A percentile compares a stretch with the other conserved stretches of the same genome.
Evolutionary conservation across 1,284 basidiomycete genomes (phyloP).

Genomic region (Naganishia cerealis): DNA sequence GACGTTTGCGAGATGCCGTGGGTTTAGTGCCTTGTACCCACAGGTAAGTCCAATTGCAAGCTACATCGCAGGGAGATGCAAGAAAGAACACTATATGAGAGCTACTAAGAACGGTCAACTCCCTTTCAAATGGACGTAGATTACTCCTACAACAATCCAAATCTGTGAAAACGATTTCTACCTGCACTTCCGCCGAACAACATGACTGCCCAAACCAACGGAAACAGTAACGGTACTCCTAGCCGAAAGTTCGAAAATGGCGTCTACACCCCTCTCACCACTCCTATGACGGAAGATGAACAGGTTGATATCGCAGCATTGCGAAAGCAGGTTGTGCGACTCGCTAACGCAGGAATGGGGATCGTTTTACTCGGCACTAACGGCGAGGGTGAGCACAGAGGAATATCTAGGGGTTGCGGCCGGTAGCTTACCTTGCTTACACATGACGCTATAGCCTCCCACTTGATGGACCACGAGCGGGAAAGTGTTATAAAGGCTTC

Average conservation of each 20-base stretch:
- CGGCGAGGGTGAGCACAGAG: slow-evolving; percentile 51
- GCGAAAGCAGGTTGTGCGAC: slow-evolving; percentile 53
- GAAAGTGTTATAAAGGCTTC: slow-evolving; percentile 66
- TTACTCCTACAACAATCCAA: too few relatives aligned
- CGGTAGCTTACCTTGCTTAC: not conserved
- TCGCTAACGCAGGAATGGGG: slow-evolving; percentile 55
- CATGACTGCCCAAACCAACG: slow-evolving; percentile 25
- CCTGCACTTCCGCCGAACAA: not conserved
- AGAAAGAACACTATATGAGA: too few relatives aligned
- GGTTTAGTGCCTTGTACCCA: too few relatives aligned
- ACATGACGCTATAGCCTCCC: slow-evolving; percentile 50
- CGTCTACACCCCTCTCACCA: slow-evolving; percentile 56
- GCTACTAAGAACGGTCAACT: too few relatives aligned
- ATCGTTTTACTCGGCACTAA: slow-evolving; percentile 57
- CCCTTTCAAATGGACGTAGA: too few relatives aligned
- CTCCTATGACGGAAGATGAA: slow-evolving; percentile 53
- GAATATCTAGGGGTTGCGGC: not conserved
- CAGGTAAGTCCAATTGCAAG: too few relatives aligned
- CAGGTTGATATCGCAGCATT: slow-evolving; percentile 52
- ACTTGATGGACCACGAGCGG: slow-evolving; percentile 70
- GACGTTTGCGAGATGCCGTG: too few relatives aligned
- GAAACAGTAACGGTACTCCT: slow-evolving; percentile 1
- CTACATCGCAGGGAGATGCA: too few relatives aligned
- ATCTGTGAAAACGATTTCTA: not conserved
- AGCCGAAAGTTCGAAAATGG: slow-evolving; percentile 40